Conservation (phyloP, 2,329 filamentous ascomycete genomes). For the Alternaria rosae region DNA sequence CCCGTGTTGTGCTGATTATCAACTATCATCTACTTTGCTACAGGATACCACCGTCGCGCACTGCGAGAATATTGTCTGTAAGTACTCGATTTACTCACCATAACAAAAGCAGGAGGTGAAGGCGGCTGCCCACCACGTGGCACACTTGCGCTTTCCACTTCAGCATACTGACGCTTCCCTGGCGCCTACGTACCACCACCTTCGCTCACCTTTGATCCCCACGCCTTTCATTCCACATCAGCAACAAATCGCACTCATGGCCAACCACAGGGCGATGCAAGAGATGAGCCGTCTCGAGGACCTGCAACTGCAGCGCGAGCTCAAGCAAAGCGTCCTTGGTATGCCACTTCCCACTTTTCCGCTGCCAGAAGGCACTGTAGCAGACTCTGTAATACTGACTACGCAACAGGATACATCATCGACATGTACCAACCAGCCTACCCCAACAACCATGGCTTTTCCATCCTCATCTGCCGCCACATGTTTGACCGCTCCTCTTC, state of each 20-base stretch:
- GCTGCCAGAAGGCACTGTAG: background rate
- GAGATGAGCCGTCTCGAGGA: background rate
- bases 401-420: background rate
- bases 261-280: background rate
- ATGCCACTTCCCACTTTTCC: background rate
- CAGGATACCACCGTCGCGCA: too few species aligned
- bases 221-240: background rate
- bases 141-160: background rate
- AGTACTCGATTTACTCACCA: background rate
- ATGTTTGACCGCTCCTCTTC: background rate
- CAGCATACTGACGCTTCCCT: background rate
- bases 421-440: slow-evolving; percentile 1
- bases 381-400: background rate
- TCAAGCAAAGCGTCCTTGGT: background rate
- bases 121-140: background rate
- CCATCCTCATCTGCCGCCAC: slow-evolving; percentile 5
- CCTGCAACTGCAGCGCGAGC: background rate
- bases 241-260: background rate
- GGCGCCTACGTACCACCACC: background rate
- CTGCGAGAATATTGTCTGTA: too few species aligned
- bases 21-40: too few species aligned
- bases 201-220: background rate
- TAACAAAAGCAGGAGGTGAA: background rate
- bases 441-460: slow-evolving; percentile 5
- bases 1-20: too few species aligned